phyloP scores from a whole-genome alignment of 2,329 filamentous ascomycete species.

The Cercospora nicotianae region DNA sequence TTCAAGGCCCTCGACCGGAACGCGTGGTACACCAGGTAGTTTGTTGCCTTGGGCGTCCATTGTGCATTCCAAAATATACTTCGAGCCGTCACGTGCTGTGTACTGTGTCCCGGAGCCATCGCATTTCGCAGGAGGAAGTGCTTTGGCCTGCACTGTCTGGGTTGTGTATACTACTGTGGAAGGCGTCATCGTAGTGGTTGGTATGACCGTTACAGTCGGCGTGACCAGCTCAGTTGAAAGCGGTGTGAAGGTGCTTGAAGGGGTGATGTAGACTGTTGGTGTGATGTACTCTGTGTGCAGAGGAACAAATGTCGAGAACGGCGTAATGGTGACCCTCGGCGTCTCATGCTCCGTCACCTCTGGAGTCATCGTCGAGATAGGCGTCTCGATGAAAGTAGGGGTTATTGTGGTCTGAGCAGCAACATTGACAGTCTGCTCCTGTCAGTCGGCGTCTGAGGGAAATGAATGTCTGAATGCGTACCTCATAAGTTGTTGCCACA shows the following conservation, averaged over 20 bases:
- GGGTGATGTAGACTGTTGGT: background rate
- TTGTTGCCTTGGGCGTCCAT: background rate
- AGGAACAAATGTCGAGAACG: background rate
- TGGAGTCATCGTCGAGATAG: background rate
- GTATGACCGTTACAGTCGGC: background rate
- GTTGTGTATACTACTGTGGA: background rate
- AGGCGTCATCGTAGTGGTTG: background rate
- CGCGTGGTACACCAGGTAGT: background rate
- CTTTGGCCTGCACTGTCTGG: background rate
- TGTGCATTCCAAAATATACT: background rate
- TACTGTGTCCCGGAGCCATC: background rate
- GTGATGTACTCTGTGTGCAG: background rate
- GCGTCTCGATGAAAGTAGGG: background rate
- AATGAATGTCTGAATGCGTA: background rate
- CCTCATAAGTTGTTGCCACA: background rate
- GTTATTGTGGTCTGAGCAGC: background rate
- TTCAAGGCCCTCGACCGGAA: background rate
- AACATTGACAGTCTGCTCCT: background rate
- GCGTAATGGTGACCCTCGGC: background rate
- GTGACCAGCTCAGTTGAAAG: background rate
- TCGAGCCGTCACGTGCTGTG: background rate
- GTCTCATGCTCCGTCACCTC: background rate
- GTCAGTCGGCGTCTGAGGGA: background rate
- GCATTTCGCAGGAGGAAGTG: background rate
- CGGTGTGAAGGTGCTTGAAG: background rate